These are phyloP conservation scores for Sclerotinia spermophila DNA, from an alignment of 2,329 filamentous ascomycete species.

Conservation along the genomic window DNA sequence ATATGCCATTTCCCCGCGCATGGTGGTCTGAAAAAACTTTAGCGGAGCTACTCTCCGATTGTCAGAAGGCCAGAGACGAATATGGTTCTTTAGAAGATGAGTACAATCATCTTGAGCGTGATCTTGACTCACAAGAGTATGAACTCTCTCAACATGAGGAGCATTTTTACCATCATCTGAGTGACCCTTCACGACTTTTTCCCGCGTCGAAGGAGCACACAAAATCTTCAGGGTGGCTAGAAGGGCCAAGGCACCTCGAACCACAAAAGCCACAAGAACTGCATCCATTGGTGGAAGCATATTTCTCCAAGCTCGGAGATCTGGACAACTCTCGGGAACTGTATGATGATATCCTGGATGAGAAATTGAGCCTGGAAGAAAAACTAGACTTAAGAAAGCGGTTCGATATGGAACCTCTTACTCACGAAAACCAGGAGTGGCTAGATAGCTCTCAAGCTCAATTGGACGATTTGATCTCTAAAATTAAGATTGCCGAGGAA, in stretches of 20 bases:
- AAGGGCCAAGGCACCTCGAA: background rate
- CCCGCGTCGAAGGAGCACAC: fast-evolving
- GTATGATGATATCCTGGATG: constrained; percentile 21
- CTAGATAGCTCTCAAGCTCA: constrained; percentile 22
- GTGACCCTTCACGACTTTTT: background rate
- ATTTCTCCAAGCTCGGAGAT: constrained; percentile 23
- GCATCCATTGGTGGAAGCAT: constrained; percentile 24
- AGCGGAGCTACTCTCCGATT: background rate
- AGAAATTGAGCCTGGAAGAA: constrained; percentile 22
- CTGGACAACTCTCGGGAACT: constrained; percentile 26
- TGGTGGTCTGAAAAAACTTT: background rate
- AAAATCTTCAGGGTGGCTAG: background rate
- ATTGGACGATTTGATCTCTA: constrained; percentile 10
- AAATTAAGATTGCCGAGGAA: constrained; percentile 18
- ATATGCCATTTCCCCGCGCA: background rate
- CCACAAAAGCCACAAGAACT: background rate
- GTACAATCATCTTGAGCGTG: constrained; percentile 25
- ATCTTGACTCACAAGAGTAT: constrained; percentile 21
- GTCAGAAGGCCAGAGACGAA: constrained; percentile 22
- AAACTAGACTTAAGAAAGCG: constrained; percentile 14
- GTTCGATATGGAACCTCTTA: constrained; percentile 16
- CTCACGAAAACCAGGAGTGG: constrained; percentile 24
- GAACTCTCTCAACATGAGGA: constrained; percentile 20
- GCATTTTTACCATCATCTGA: constrained; percentile 12
- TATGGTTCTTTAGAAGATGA: constrained; percentile 30